Evolutionary conservation across 805 yeast species (phyloP).

Genomic region (Metschnikowia lunata): DNA sequence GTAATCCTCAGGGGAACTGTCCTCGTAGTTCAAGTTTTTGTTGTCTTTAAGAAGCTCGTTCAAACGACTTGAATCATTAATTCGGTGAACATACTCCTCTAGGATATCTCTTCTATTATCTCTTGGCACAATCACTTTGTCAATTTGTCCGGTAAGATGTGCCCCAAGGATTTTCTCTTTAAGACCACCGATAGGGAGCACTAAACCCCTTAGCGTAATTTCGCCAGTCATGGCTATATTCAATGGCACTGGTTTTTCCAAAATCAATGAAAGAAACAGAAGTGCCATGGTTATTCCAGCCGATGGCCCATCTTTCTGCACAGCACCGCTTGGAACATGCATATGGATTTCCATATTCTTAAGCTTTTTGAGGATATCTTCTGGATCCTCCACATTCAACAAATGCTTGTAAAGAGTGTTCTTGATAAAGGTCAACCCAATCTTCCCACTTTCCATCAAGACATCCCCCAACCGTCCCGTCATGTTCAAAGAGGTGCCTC

Average conservation of each 20-base stretch:
- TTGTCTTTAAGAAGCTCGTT: slow-evolving; percentile 37
- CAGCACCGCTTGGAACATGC: slow-evolving; percentile 48
- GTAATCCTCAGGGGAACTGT: slow-evolving; percentile 47
- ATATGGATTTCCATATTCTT: slow-evolving; percentile 53
- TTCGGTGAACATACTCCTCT: slow-evolving; percentile 44
- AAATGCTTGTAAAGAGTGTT: slow-evolving; percentile 41
- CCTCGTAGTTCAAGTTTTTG: slow-evolving; percentile 25
- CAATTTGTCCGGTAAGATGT: slow-evolving; percentile 56
- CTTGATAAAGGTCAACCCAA: slow-evolving; percentile 70
- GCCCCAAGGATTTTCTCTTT: slow-evolving; percentile 77
- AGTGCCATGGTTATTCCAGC: slow-evolving; percentile 51
- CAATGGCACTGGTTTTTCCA: slow-evolving; percentile 41
- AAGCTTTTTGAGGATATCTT: slow-evolving; percentile 38
- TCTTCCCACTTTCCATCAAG: slow-evolving; percentile 73
- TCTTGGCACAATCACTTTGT: slow-evolving; percentile 63
- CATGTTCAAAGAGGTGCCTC: slow-evolving; percentile 44
- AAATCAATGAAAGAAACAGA: slow-evolving; percentile 40
- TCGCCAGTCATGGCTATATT: slow-evolving; percentile 84
- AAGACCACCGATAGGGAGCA: slow-evolving; percentile 79
- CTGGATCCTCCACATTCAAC: slow-evolving; percentile 27
- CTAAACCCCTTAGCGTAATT: slow-evolving; percentile 71
- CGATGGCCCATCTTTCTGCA: slow-evolving; percentile 46
- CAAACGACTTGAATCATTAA: slow-evolving; percentile 30
- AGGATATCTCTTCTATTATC: slow-evolving; percentile 66
- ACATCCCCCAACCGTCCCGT: slow-evolving; percentile 85